Evolutionary conservation across 768 basidiomycete species (phyloP).

Genomic region (Phlebiopsis flavidoalba): DNA sequence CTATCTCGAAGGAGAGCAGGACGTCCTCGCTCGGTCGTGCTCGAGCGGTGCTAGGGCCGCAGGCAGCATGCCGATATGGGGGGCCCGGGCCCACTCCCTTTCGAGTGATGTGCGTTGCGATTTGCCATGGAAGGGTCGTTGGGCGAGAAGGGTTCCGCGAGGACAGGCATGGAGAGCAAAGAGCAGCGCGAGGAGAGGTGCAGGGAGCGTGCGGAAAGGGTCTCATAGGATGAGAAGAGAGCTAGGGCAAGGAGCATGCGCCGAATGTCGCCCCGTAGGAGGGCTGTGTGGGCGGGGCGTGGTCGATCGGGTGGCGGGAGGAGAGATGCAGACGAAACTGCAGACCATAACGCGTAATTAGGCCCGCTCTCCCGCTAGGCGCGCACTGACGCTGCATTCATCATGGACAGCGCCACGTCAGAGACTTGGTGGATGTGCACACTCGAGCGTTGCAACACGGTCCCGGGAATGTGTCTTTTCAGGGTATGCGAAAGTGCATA

Average conservation of each 20-base stretch:
- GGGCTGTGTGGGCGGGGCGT: slow-evolving; percentile 6
- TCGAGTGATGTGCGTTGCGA: slow-evolving; percentile 45
- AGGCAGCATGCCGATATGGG: slow-evolving; percentile 75
- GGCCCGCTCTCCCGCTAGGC: neutral
- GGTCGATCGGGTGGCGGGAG: neutral
- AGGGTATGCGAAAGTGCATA: slow-evolving; percentile 1
- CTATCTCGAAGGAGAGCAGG: slow-evolving; percentile 79
- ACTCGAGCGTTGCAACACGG: neutral
- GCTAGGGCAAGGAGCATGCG: neutral
- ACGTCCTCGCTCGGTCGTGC: slow-evolving; percentile 54
- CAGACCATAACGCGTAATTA: neutral
- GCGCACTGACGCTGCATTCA: neutral
- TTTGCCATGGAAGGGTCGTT: slow-evolving; percentile 61
- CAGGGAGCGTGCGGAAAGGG: slow-evolving; percentile 24
- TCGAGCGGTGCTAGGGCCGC: slow-evolving; percentile 36
- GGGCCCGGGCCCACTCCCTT: slow-evolving; percentile 42
- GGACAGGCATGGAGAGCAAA: slow-evolving; percentile 31
- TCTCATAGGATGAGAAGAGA: neutral
- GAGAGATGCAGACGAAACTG: neutral
- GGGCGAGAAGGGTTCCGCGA: slow-evolving; percentile 30
- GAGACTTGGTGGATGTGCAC: neutral
- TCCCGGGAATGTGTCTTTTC: neutral
- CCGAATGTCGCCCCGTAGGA: slow-evolving; percentile 10
- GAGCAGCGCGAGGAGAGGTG: slow-evolving; percentile 31
- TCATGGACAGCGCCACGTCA: slow-evolving; percentile 11